Conservation (phyloP, 2,329 filamentous ascomycete genomes). For the Colletotrichum plurivorum region DNA sequence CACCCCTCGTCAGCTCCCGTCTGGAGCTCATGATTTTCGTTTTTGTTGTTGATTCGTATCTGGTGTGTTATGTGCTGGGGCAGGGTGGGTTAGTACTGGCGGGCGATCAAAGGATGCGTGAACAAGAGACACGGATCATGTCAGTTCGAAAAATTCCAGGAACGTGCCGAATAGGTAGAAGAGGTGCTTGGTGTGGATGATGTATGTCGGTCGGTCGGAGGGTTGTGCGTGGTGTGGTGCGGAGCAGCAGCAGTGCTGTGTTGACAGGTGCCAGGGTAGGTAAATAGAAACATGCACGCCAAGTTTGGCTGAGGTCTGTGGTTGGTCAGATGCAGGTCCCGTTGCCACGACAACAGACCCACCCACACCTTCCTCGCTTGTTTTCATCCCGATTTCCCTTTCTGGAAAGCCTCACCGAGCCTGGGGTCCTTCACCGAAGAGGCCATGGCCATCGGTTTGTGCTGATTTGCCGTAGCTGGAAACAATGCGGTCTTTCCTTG, state of each 20-base stretch:
- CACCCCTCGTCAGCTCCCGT: constrained; percentile 41
- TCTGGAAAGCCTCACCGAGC: constrained; percentile 18
- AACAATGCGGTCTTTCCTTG: background rate
- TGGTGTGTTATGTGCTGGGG: background rate
- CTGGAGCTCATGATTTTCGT: constrained; percentile 36
- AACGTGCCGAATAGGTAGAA: background rate
- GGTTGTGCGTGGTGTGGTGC: constrained; percentile 1
- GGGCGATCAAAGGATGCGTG: background rate
- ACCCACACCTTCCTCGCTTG: constrained; percentile 4
- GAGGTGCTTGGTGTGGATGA: constrained; percentile 7
- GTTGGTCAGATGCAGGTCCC: background rate
- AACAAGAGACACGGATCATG: background rate
- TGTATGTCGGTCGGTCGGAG: constrained; percentile 6
- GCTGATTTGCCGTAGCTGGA: background rate
- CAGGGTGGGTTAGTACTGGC: background rate
- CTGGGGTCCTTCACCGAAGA: constrained; percentile 3
- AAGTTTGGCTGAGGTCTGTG: constrained; percentile 24
- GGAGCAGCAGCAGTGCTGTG: background rate
- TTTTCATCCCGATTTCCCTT: background rate
- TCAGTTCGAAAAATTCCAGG: constrained; percentile 8
- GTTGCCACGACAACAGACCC: constrained; percentile 24
- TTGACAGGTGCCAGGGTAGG: constrained; percentile 35
- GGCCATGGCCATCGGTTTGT: background rate
- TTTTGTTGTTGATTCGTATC: background rate
- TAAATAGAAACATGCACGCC: constrained; percentile 39